Conservation (phyloP, 805 yeast species). For the Nakazawaea pomicola region DNA sequence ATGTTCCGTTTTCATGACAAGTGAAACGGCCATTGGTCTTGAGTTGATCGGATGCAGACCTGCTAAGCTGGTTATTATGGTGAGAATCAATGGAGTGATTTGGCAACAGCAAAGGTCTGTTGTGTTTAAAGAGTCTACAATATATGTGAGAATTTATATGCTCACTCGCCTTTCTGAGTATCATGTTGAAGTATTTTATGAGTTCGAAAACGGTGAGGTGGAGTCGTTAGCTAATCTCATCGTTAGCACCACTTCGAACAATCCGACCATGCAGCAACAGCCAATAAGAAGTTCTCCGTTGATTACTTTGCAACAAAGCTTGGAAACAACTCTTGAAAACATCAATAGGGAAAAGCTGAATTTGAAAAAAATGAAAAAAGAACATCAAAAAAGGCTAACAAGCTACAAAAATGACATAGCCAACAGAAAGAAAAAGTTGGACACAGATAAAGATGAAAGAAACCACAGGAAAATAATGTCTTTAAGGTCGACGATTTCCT, state of each 20-base stretch:
- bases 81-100: conserved; percentile 57
- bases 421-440: conserved; percentile 38
- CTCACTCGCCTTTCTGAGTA: conserved; percentile 61
- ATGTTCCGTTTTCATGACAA: conserved; percentile 43
- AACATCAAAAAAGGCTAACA: conserved; percentile 48
- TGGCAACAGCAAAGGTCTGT: conserved; percentile 60
- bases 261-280: conserved; percentile 26
- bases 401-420: conserved; percentile 55
- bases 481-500: conserved; percentile 40
- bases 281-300: conserved; percentile 45
- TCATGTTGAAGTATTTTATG: conserved; percentile 44
- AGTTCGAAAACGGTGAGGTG: conserved; percentile 24
- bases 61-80: conserved; percentile 35
- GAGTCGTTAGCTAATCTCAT: conserved; percentile 7
- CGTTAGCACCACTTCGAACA: conserved; percentile 20
- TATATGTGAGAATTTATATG: conserved; percentile 10
- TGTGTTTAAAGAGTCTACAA: conserved; percentile 9
- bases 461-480: conserved; percentile 47
- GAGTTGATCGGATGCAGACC: conserved; percentile 37
- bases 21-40: conserved; percentile 47
- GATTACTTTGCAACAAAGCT: conserved; percentile 59
- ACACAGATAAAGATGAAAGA: conserved; percentile 40
- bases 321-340: conserved; percentile 57
- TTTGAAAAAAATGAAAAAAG: conserved; percentile 52
- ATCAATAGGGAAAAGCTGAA: conserved; percentile 53